Percentiles rank a stretch among this genome's conserved stretches.
These are phyloP conservation scores for Penstemon davidsonii DNA, from an alignment of 257 asterid genomes.

Conservation along the genomic window DNA sequence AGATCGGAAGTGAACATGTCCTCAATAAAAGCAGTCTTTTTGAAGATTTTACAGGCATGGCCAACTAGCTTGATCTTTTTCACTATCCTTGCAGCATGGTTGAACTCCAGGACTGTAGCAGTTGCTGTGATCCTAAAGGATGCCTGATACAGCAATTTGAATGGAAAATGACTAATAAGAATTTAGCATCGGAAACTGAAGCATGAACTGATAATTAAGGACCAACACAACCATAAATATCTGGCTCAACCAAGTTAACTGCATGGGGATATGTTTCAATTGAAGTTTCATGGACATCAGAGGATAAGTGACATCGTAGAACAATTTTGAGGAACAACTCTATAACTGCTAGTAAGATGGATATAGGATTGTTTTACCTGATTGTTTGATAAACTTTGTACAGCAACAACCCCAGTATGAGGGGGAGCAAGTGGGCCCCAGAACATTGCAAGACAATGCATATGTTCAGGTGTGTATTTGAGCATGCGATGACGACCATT, in stretches of 20 bases:
- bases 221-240: background rate
- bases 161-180: background rate
- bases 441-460: conserved; percentile 99
- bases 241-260: background rate
- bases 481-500: conserved; percentile 97
- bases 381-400: conserved; percentile 82
- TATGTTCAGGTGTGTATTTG: conserved; percentile 97
- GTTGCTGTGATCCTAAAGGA: conserved; percentile 93
- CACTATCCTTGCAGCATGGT: conserved; percentile 81
- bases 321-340: background rate
- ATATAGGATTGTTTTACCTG: conserved; percentile 49
- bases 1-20: conserved; percentile 99
- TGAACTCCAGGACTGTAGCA: conserved; percentile 87
- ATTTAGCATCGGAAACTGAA: conserved; percentile 12
- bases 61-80: conserved; percentile 95
- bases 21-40: conserved; percentile 91
- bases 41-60: conserved; percentile 80
- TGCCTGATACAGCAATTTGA: conserved; percentile 48
- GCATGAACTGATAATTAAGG: conserved; percentile 2
- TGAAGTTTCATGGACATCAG: background rate
- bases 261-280: background rate
- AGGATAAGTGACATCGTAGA: background rate
- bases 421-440: conserved; percentile 99
- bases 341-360: background rate
- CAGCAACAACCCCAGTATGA: conserved; percentile 85